phyloP scores from a whole-genome alignment of 257 asterid genomes.

The Solanum medicagineum region DNA sequence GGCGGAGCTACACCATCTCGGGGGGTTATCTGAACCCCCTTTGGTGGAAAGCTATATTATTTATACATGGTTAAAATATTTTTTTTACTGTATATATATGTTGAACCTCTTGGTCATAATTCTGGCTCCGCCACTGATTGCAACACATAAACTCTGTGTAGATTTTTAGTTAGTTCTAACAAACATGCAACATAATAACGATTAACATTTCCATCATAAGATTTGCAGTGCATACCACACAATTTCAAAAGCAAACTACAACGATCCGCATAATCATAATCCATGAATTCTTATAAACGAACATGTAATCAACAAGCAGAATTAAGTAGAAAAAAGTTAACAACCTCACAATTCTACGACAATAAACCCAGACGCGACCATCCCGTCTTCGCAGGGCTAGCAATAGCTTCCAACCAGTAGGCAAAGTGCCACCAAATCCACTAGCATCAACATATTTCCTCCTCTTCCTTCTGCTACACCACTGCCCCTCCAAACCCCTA shows the following conservation, averaged over 20 bases:
- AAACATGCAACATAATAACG: background rate
- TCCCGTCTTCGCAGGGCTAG: slow-evolving; percentile 76
- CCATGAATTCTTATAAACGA: background rate
- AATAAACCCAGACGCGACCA: slow-evolving; percentile 51
- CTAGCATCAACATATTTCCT: slow-evolving; percentile 82
- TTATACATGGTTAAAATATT: too few relatives aligned
- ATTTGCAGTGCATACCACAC: background rate
- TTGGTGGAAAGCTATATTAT: too few relatives aligned
- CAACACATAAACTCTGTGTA: background rate
- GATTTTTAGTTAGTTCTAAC: background rate
- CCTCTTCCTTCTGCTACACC: slow-evolving; percentile 93
- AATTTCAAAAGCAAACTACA: background rate
- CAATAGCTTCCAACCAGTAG: slow-evolving; percentile 78
- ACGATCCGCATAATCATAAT: background rate
- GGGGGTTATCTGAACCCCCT: too few relatives aligned
- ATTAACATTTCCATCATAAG: background rate
- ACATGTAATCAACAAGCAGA: background rate
- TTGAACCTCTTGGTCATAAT: too few relatives aligned
- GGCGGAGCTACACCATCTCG: too few relatives aligned
- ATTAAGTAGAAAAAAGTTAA: background rate
- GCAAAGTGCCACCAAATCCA: slow-evolving; percentile 47
- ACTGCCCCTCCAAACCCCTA: slow-evolving; percentile 66
- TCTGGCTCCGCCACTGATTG: too few relatives aligned
- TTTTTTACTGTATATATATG: too few relatives aligned
- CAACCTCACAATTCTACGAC: slow-evolving; percentile 76